Percentiles rank a stretch among this genome's conserved stretches.
Conservation (phyloP, 2,329 filamentous ascomycete species). For the Botrytis elliptica region DNA sequence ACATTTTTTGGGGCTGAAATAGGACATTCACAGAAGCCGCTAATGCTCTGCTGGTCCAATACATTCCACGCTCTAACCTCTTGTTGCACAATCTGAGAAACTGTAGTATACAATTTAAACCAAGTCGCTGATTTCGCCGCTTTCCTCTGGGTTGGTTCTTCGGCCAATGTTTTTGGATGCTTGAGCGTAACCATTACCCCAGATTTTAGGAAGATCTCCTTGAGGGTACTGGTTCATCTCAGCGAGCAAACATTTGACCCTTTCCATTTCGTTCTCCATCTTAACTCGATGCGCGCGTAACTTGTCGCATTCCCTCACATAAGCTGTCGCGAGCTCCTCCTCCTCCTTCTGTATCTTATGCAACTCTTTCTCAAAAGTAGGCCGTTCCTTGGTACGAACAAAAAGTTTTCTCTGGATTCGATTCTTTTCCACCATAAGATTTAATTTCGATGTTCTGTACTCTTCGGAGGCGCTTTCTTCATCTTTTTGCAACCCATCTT, state of each 20-base stretch:
- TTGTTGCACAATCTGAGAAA: neutral
- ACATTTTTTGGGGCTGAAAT: neutral
- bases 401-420: neutral
- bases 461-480: neutral
- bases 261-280: neutral
- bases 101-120: neutral
- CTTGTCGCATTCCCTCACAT: neutral
- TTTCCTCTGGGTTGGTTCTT: neutral
- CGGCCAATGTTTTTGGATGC: neutral
- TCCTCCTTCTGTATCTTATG: neutral
- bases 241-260: neutral
- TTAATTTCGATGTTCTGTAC: neutral
- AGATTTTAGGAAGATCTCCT: neutral
- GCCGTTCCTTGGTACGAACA: neutral
- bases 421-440: neutral
- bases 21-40: neutral
- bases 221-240: neutral
- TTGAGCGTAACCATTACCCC: neutral
- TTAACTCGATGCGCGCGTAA: neutral
- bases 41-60: neutral
- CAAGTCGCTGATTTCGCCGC: neutral
- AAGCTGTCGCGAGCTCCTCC: neutral
- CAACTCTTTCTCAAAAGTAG: neutral
- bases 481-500: too few relatives aligned
- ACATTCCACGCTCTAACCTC: neutral